Conservation (phyloP, 2,329 filamentous ascomycete species). For the Aspergillus eucalypticola region DNA sequence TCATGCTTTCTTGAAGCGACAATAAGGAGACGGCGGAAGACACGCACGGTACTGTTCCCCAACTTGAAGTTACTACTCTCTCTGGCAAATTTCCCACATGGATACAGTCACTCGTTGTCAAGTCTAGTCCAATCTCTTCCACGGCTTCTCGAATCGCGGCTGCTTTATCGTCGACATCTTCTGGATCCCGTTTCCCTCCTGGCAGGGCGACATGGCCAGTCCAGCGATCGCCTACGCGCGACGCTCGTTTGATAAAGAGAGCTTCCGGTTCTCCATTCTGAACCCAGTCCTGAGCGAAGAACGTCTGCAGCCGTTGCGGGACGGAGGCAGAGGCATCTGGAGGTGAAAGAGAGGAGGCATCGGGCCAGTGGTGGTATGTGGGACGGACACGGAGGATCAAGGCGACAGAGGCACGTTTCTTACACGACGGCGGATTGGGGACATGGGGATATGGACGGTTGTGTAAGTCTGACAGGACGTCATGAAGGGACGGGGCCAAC, state of each 20-base stretch:
- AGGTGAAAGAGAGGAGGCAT: constrained; percentile 21
- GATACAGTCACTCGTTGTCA: constrained; percentile 51
- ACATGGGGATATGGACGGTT: constrained; percentile 45
- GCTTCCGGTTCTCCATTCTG: constrained; percentile 66
- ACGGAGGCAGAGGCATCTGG: constrained; percentile 26
- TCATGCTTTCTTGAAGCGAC: background rate
- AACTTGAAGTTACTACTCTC: constrained; percentile 65
- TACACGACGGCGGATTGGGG: constrained; percentile 49
- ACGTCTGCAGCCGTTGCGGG: constrained; percentile 52
- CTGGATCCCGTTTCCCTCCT: constrained; percentile 66
- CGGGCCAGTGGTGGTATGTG: constrained; percentile 56
- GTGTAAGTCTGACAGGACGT: constrained; percentile 35
- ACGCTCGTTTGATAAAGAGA: constrained; percentile 70
- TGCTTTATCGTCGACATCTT: constrained; percentile 62
- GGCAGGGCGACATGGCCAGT: constrained; percentile 69
- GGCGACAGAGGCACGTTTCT: constrained; percentile 66
- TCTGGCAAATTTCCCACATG: constrained; percentile 65
- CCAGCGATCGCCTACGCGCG: constrained; percentile 67
- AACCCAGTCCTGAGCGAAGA: constrained; percentile 67
- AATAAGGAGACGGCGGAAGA: background rate
- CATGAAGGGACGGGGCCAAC: constrained; percentile 32
- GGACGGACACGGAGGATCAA: constrained; percentile 65
- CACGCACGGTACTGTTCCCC: constrained; percentile 62
- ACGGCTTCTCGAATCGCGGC: constrained; percentile 64
- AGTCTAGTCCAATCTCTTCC: constrained; percentile 67